phyloP scores from a whole-genome alignment of 495 filamentous ascomycete species.

The Talaromyces stipitatus region DNA sequence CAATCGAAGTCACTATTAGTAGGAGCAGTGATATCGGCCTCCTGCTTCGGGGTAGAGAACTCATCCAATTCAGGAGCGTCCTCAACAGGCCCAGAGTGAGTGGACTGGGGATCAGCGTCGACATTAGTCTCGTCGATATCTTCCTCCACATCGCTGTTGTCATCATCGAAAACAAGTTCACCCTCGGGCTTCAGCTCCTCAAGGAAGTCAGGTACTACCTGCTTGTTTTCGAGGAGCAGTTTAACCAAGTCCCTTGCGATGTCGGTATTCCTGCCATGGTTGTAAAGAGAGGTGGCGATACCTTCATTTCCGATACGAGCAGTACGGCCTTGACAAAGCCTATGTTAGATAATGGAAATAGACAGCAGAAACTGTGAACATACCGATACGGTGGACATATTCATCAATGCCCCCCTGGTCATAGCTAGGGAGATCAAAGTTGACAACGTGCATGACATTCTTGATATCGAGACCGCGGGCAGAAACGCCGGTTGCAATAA shows the following conservation, averaged over 20 bases:
- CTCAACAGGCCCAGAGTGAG: background rate
- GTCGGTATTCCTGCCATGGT: constrained; percentile 55
- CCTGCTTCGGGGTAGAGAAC: background rate
- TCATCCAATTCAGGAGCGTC: background rate
- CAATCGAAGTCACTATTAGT: background rate
- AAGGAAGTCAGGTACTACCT: constrained; percentile 78
- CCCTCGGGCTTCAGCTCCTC: constrained; percentile 48
- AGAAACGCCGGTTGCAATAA: constrained; percentile 77
- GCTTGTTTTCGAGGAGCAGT: constrained; percentile 68
- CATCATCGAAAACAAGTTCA: constrained; percentile 47
- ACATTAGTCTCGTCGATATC: background rate
- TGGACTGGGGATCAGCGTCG: background rate
- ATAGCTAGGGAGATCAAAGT: constrained; percentile 71
- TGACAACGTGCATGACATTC: constrained; percentile 85
- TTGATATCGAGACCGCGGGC: constrained; percentile 87
- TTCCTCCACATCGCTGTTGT: constrained; percentile 47
- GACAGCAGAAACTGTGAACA: constrained; percentile 12
- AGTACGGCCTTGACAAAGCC: constrained; percentile 64
- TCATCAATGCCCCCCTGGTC: constrained; percentile 83
- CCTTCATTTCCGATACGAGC: constrained; percentile 88
- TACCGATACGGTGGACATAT: constrained; percentile 91
- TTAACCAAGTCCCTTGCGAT: constrained; percentile 66
- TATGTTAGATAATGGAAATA: background rate
- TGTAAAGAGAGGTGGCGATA: constrained; percentile 84
- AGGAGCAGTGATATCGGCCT: background rate